phyloP scores from a whole-genome alignment of 345 rosid genomes.

The Lepidium aucheri region DNA sequence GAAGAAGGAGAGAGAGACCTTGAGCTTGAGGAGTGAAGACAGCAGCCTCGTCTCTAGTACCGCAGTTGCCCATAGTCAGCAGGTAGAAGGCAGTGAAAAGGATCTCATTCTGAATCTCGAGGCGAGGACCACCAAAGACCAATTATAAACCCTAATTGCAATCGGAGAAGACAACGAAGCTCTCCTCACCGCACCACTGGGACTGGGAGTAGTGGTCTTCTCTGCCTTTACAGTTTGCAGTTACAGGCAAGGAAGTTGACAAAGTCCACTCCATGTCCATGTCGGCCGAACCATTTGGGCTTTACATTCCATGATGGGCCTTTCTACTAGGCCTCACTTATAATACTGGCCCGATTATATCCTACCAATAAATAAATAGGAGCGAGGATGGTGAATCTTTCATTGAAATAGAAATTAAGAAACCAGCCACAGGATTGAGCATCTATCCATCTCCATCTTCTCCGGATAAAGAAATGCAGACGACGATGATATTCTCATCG shows the following conservation, averaged over 20 bases:
- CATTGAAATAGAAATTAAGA: slow-evolving; percentile 17
- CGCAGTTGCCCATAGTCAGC: slow-evolving; percentile 81
- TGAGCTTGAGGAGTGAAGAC: slow-evolving; percentile 66
- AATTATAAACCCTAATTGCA: slow-evolving; percentile 14
- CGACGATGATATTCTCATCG: neutral
- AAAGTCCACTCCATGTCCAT: neutral
- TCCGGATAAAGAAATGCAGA: slow-evolving; percentile 3
- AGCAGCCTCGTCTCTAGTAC: slow-evolving; percentile 92
- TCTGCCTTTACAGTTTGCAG: neutral
- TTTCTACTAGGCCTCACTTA: neutral
- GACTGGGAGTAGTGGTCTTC: neutral
- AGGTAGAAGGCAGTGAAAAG: slow-evolving; percentile 4
- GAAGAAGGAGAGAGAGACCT: slow-evolving; percentile 31
- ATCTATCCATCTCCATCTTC: slow-evolving; percentile 3
- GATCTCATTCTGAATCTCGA: slow-evolving; percentile 19
- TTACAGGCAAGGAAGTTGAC: neutral
- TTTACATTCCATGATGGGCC: neutral
- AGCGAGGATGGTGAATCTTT: no score
- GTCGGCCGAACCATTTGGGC: neutral
- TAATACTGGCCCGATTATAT: no score
- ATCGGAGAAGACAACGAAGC: slow-evolving; percentile 9
- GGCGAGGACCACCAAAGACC: neutral
- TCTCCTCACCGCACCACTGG: neutral
- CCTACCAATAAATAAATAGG: no score
- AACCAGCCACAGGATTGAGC: neutral